Base-by-base conservation (phyloP, 768 basidiomycete species). In the Macrolepiota fuliginosa region DNA sequence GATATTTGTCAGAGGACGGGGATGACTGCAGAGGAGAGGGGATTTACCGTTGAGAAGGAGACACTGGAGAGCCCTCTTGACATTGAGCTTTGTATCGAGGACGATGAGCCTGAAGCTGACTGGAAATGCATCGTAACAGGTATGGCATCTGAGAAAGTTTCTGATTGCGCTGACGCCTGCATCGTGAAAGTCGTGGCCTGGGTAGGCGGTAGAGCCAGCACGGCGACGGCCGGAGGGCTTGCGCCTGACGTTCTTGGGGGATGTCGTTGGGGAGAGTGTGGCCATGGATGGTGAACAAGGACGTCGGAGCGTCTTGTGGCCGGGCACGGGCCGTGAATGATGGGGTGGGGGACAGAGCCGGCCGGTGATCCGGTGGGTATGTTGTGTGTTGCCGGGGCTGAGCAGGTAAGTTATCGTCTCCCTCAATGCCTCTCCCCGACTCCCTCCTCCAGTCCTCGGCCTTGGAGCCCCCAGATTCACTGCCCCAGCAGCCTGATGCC, bases 41-140 rank as follows among this genome's bases (percentile, higher is more conserved):
- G 60, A 36, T 60, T 69, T 54, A 89, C 91, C 89, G 73, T 97
- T 97, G 64, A 87, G 80, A 6, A 93, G 80, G 9, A 95, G 83
- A 68, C 90, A 96, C 72, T 94, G 85, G 35, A 99, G 75, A 12
- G 96, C 95, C 72, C 96, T 94, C 78, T 96, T 96, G 56, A 98
- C 96, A 70, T 91, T 94, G 68, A 99, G 84, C 73, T 94, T 91
- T 50, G 91, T 95, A 75, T 99, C 97, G 59, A 99, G 85, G 25
- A 98, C 95, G 72, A 99, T 98, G 69, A 98, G 83, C 68, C 96
- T 83, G 77, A 96, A 99, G 74, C 88, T 91, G 77, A 98, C 93
- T 25, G 97, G 97, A 69, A 99, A 96, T 35, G 96, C 94, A 74
- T 98, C 96, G 77, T 98, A 99, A 66, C 89, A 88, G 17, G 88